Base-by-base conservation (phyloP, 2,329 filamentous ascomycete genomes). In the Amauroascus verrucosus region DNA sequence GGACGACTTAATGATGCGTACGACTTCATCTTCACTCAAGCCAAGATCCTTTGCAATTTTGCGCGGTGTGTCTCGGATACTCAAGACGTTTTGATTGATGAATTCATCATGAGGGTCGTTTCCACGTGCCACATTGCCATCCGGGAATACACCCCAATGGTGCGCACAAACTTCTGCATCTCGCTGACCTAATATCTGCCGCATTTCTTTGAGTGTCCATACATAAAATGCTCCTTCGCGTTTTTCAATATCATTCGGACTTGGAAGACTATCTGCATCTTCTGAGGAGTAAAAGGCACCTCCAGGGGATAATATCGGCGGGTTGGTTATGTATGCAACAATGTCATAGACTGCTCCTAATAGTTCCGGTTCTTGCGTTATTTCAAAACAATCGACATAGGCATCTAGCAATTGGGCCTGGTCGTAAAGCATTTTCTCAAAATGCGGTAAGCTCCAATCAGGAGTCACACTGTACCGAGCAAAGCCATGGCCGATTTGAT, bases 391-490 rank as follows among this genome's bases (percentile, higher is more conserved):
- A 63, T 96, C 89, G 6, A 95, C 76, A 62, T 93, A 97, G 6
- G 93, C 77, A 22, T 84, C 79, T 1, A 98, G 73, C 1, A 97
- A 77, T 60, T 96, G 84, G 0, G 87, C 84, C 63, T 98, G 95
- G 64, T 97, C 93, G 52, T 88, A 89, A 8, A 96, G 79, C 79
- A 97, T 89, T 74, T 97, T 97, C 72, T 98, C 93, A 62, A 97
- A 98, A 67, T 95, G 90, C 9, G 93, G 93, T 45, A 97, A 74
- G 58, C 85, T 87, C 93, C 93, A 98, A 69, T 97, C 87, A 13
- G 82, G 75, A 0, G 91, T 97, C 6, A 95, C 85, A 13, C 88
- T 95, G 66, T 95, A 96, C 49, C 91, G 81, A 35, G 85, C 81
- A 62, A 89, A 88, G 6, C 87, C 86, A 64, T 86, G 80, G 41